phyloP scores from a whole-genome alignment of 352 stramenopile genomes.

The Phytophthora macrochlamydospora region DNA sequence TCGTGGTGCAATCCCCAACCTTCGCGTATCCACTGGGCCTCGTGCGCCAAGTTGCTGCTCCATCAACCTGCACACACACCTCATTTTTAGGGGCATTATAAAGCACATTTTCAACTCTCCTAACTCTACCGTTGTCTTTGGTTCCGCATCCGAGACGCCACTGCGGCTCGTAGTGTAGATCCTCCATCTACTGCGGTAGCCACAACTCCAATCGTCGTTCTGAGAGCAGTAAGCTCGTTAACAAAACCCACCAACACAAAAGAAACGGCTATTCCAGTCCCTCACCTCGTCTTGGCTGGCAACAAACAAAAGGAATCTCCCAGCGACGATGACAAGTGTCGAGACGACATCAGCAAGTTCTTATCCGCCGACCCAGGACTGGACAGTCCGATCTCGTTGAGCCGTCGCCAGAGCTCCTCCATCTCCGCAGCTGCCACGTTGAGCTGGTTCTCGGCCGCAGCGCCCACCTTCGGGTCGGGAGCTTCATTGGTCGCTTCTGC shows the following conservation, averaged over 20 bases:
- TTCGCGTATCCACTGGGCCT: slow-evolving; percentile 37
- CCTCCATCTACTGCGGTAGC: slow-evolving; percentile 76
- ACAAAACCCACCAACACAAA: neutral
- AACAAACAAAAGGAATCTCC: slow-evolving; percentile 87
- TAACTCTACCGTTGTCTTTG: slow-evolving; percentile 58
- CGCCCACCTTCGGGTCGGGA: slow-evolving; percentile 40
- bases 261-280: neutral
- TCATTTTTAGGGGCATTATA: too few species aligned
- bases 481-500: neutral
- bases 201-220: slow-evolving; percentile 55
- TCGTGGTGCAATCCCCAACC: slow-evolving; percentile 17
- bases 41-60: slow-evolving; percentile 74
- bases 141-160: slow-evolving; percentile 85
- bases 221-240: slow-evolving; percentile 5
- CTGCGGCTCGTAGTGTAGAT: slow-evolving; percentile 74
- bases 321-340: slow-evolving; percentile 80
- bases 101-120: too few species aligned
- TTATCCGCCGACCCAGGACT: slow-evolving; percentile 59
- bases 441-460: slow-evolving; percentile 60
- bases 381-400: slow-evolving; percentile 80
- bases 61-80: slow-evolving; percentile 55
- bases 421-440: slow-evolving; percentile 79
- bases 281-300: slow-evolving; percentile 66
- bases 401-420: slow-evolving; percentile 81
- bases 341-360: slow-evolving; percentile 78